A percentile compares a stretch with the other conserved stretches of the same genome.
phyloP scores from a whole-genome alignment of 2,329 filamentous ascomycete species.

The Talaromyces sp. region DNA sequence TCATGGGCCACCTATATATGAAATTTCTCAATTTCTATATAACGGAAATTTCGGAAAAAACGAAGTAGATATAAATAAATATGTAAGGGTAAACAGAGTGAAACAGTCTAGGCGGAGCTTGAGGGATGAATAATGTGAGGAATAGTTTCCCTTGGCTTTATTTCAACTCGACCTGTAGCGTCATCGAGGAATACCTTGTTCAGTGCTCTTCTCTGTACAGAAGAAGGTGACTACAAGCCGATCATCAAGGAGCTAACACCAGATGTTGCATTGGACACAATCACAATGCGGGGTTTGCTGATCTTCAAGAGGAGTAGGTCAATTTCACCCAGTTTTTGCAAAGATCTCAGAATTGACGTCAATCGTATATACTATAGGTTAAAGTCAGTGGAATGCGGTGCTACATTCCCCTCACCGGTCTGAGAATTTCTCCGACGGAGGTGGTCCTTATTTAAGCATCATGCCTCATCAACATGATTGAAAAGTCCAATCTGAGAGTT shows the following conservation, averaged over 20 bases:
- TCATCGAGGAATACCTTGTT: not conserved
- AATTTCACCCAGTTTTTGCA: not conserved
- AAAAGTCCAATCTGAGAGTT: not conserved
- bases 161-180: not conserved
- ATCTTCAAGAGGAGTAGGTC: not conserved
- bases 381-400: not conserved
- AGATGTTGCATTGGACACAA: not conserved
- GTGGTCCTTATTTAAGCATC: not conserved
- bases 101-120: not conserved
- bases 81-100: too few relatives aligned
- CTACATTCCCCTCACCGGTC: conserved; percentile 4
- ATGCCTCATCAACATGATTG: not conserved
- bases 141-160: not conserved
- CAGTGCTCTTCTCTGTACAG: not conserved
- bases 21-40: too few relatives aligned
- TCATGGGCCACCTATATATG: too few relatives aligned
- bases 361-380: not conserved
- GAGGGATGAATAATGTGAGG: not conserved
- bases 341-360: not conserved
- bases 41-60: too few relatives aligned
- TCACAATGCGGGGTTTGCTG: conserved; percentile 1
- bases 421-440: not conserved
- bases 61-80: too few relatives aligned
- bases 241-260: not conserved
- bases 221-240: not conserved